A percentile compares a stretch with the other conserved stretches of the same genome.
Evolutionary conservation across 495 filamentous ascomycete genomes (phyloP).

Genomic region (Talaromyces liani): DNA sequence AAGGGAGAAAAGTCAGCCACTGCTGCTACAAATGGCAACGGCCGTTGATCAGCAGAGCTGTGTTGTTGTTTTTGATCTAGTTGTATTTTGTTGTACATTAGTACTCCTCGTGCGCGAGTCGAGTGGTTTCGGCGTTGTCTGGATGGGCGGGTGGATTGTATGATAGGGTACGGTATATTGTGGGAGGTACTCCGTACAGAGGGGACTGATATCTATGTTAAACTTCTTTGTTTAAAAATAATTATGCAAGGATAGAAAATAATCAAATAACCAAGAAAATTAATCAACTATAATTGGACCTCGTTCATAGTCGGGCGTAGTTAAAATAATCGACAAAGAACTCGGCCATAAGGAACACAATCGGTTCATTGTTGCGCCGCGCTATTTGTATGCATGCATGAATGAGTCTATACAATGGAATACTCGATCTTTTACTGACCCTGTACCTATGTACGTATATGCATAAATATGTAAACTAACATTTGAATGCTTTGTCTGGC

Average conservation of each 20-base stretch:
- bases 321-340: no score
- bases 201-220: background rate
- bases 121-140: constrained; percentile 1
- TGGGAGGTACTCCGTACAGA: background rate
- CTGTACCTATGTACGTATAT: no score
- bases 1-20: constrained; percentile 15
- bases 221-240: background rate
- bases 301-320: no score
- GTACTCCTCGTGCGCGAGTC: background rate
- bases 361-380: no score
- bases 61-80: background rate
- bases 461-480: no score
- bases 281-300: background rate
- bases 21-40: background rate
- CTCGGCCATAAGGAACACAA: no score
- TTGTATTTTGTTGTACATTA: background rate
- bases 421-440: no score
- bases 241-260: background rate
- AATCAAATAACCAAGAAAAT: background rate
- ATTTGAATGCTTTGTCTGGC: no score
- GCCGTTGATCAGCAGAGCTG: constrained; percentile 6
- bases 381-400: no score
- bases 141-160: constrained; percentile 10
- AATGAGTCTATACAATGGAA: no score
- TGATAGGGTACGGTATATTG: constrained; percentile 10